Percentiles rank a stretch among this genome's conserved stretches.
Evolutionary conservation across 2,329 filamentous ascomycete species (phyloP).

Genomic region (Aspergillus sojae): DNA sequence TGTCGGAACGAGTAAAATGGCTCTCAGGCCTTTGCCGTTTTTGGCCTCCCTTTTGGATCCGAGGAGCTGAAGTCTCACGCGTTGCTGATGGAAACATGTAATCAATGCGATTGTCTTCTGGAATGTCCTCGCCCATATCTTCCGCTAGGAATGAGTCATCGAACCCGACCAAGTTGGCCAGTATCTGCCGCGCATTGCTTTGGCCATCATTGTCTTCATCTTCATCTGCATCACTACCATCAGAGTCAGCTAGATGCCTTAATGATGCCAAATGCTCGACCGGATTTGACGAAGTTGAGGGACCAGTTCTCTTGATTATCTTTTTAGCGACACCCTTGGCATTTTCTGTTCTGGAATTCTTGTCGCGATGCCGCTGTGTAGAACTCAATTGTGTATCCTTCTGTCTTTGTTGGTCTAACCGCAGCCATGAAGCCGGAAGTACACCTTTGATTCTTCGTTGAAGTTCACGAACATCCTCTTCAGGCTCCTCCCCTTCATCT

Average conservation of each 20-base stretch:
- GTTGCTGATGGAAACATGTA: conserved; percentile 40
- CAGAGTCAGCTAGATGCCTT: conserved; percentile 32
- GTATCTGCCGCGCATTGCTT: conserved; percentile 14
- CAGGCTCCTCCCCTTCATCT: conserved; percentile 19
- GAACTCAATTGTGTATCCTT: conserved; percentile 22
- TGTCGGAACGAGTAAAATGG: conserved; percentile 4
- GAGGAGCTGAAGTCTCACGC: conserved; percentile 22
- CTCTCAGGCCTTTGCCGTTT: conserved; percentile 19
- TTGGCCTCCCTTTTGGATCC: conserved; percentile 22
- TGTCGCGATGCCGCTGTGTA: conserved; percentile 25
- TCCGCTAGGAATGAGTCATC: conserved; percentile 27
- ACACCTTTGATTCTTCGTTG: conserved; percentile 51
- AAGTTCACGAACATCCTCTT: conserved; percentile 34
- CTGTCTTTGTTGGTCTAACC: conserved; percentile 43
- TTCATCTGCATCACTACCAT: conserved; percentile 32
- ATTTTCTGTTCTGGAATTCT: conserved; percentile 25
- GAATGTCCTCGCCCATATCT: conserved; percentile 35
- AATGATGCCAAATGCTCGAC: conserved; percentile 19
- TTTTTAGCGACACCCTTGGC: conserved; percentile 39
- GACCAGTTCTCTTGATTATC: conserved; percentile 28
- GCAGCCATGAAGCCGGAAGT: conserved; percentile 52
- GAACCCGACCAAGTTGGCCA: conserved; percentile 23
- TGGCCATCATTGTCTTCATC: conserved; percentile 12
- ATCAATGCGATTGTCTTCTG: conserved; percentile 47
- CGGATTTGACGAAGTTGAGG: conserved; percentile 16